Base-by-base conservation (phyloP, 176 grass and related monocot genomes). In the Rhynchospora breviuscula region DNA sequence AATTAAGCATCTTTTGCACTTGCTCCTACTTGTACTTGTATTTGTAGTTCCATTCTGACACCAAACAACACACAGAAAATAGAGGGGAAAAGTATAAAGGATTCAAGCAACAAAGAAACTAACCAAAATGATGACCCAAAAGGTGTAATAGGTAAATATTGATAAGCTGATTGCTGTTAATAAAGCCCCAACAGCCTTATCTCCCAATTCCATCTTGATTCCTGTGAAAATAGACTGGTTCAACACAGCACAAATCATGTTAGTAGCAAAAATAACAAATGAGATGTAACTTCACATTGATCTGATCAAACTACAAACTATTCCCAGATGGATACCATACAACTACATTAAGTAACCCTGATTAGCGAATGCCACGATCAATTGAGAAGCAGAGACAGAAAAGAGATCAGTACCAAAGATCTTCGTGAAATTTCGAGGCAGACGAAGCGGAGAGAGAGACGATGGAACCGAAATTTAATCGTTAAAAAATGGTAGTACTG, bases 131-230 rank as follows among this genome's bases (percentile, higher is more conserved):
- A 95, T 88, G 70, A 95, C 90, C 89, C 88, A 93, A 25, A 98
- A 91, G 67, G 92, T 91, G 23, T 98, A 98, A 79, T 90, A 98
- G 58, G 86, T 90, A 84, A 98, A 95, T 65, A 98, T 86, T 61
- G 95, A 90, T 87, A 95, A n/a, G 73, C 95, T 95, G n/a, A 87
- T 84, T 49, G 85, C 59, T 13, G 95, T 92, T 51, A 98, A 85
- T 58, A 98, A 29, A 87, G 94, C 83, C 14, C 92, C 89, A 23
- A 95, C 83, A 10, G 77, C 86, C 77, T 93, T 95, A 72, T 98
- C 92, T 40, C 87, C 88, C 86, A 93, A 80, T 83, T 95, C 91
- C 95, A 95, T 94, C 84, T 84, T 1, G 78, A 35, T 59, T 63
- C 80, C 79, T 7, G 46, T 15, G 43, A 49, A 67, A 82, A 51